A percentile compares a stretch with the other conserved stretches of the same genome.
Evolutionary conservation across 78 protist genomes (phyloP).

Genomic region (Chrysochromulina tobinii): DNA sequence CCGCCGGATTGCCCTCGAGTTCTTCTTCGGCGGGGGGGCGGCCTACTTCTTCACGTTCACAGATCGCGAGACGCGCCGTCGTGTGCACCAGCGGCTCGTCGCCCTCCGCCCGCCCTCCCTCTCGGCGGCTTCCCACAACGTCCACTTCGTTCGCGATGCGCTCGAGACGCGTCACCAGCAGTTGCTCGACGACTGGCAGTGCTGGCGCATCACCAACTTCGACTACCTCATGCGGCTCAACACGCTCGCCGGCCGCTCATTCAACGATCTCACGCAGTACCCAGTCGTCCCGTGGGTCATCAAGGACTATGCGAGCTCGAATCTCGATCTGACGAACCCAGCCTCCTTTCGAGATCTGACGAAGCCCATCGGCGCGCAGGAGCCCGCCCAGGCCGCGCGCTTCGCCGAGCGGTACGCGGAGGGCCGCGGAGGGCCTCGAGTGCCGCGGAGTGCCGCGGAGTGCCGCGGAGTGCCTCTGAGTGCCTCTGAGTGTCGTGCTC

Average conservation of each 20-base stretch:
- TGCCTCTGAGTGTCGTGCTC: no score
- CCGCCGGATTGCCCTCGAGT: not conserved
- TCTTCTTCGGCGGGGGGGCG: not conserved
- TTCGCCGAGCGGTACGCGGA: slow-evolving; percentile 2
- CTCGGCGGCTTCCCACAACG: no score
- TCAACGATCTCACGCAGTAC: slow-evolving; percentile 41
- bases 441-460: not conserved
- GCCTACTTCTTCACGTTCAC: not conserved
- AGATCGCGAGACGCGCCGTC: not conserved
- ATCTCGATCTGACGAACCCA: slow-evolving; percentile 81
- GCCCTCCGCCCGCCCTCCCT: not conserved
- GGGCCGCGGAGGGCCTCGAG: no score
- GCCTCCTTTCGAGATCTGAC: not conserved
- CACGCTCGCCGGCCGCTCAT: slow-evolving; percentile 44
- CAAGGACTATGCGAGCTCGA: slow-evolving; percentile 71
- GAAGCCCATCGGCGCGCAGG: slow-evolving; percentile 31
- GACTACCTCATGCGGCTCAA: slow-evolving; percentile 38
- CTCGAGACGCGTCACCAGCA: not conserved
- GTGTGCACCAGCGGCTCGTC: not conserved
- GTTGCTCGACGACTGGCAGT: not conserved
- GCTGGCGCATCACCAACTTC: slow-evolving; percentile 29
- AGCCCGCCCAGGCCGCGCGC: not conserved
- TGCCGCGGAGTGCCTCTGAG: no score
- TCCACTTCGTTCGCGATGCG: not conserved
- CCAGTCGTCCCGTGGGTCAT: slow-evolving; percentile 68